These are phyloP conservation scores for Rosa chinensis DNA, from an alignment of 306 rosid species.

Conservation along the genomic window DNA sequence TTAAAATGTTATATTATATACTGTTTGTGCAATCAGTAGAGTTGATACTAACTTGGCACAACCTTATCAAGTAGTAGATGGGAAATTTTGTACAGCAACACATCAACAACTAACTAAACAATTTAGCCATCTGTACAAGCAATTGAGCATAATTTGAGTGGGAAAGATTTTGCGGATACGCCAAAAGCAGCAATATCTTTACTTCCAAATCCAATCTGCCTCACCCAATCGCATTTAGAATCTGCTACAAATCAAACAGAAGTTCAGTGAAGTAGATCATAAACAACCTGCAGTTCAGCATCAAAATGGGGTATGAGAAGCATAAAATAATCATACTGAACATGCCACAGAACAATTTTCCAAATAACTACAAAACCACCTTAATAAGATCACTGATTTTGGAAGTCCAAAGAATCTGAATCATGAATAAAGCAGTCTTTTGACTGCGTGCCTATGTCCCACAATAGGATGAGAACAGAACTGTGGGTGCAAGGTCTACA, in stretches of 20 bases:
- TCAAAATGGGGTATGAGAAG: background rate
- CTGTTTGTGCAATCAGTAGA: background rate
- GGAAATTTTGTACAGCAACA: background rate
- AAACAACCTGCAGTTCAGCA: background rate
- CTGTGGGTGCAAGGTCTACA: background rate
- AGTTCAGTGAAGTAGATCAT: background rate
- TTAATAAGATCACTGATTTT: background rate
- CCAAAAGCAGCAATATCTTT: background rate
- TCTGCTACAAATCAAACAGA: background rate
- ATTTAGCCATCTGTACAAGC: conserved; percentile 13
- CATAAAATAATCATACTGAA: background rate
- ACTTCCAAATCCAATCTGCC: background rate
- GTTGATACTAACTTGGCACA: background rate
- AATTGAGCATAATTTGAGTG: background rate
- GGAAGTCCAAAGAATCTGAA: background rate
- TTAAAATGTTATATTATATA: background rate
- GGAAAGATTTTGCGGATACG: background rate
- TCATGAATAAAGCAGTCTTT: background rate
- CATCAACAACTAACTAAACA: conserved; percentile 4
- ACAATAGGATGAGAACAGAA: background rate
- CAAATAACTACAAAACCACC: background rate
- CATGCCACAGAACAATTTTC: background rate
- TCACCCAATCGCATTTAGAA: conserved; percentile 2
- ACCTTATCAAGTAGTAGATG: background rate
- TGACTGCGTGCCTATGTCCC: background rate